Base-by-base conservation (phyloP, 2,329 filamentous ascomycete genomes). In the Talaromyces sp. region DNA sequence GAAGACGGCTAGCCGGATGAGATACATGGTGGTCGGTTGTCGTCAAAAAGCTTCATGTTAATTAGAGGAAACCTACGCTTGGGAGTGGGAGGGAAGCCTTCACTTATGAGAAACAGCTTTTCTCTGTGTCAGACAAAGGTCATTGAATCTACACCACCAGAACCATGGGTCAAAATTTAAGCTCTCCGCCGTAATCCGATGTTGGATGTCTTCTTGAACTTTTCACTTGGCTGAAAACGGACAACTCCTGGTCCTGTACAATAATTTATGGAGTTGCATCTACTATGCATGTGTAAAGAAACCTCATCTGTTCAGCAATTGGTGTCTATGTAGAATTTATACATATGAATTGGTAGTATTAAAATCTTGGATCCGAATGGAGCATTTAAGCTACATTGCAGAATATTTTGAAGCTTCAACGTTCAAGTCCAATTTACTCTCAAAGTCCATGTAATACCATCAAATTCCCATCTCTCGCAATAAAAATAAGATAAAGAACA, bases 121-220 rank as follows among this genome's bases (percentile, higher is more conserved):
- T 34, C 40, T 27, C 33, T 47, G 18, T 64, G 60, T 60, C 60
- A 64, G 47, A 57, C 18, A 54, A 30, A 64, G 60, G 60, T 62
- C 56, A 57, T 44, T 51, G 33, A 51, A 16, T 33, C 34, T 18
- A 51, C 47, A 30, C 14, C 10, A 23, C 16, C 4, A 12, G 31
- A 61, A 56, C 61, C 50, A 30, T 55, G 57, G 58, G 8, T 40
- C 50, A 60, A 23, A 54, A 27, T 31, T 50, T 53, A 57, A 42
- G 27, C 30, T 42, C 56, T 63, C 57, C 61, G 61, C 44, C 47
- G 34, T 47, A 34, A 63, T 63, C 61, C 61, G 61, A 57, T 9
- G 28, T 54, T 51, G 33, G 4, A 18, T 53, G 30, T 33, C 50
- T 23, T 30, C 14, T 53, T 33, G 50, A 31, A n/a, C 50, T 16